Conservation (phyloP, 305 asterid genomes). For the Fraxinus greggii region DNA sequence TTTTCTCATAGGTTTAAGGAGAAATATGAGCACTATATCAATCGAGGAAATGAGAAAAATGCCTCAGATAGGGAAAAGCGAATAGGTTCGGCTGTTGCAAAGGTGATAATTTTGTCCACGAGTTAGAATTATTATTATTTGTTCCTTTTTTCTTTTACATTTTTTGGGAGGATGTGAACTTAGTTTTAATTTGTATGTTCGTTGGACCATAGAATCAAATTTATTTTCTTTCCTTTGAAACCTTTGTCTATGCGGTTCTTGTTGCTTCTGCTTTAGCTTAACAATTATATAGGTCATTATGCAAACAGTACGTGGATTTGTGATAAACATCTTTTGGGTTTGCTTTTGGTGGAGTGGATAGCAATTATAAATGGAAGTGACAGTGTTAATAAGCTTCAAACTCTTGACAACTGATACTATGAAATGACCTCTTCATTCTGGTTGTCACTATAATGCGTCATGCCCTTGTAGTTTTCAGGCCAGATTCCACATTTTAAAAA, state of each 20-base stretch:
- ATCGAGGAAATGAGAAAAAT: conserved; percentile 85
- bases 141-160: background rate
- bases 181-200: conserved; percentile 6
- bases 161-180: background rate
- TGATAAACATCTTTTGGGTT: background rate
- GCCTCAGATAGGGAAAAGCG: conserved; percentile 90
- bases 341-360: background rate
- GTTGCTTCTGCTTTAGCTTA: background rate
- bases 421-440: background rate
- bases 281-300: background rate
- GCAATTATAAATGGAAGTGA: background rate
- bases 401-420: background rate
- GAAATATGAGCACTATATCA: conserved; percentile 70
- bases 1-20: conserved; percentile 65
- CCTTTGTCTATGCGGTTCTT: conserved; percentile 9
- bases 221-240: background rate
- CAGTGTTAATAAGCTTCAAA: background rate
- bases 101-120: conserved; percentile 44
- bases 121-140: background rate
- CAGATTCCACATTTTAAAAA: background rate
- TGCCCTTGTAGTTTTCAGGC: background rate
- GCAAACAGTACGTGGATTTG: background rate
- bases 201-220: conserved; percentile 1
- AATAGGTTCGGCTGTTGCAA: conserved; percentile 83
- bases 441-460: background rate